Percentiles rank a stretch among this genome's conserved stretches.
These are phyloP conservation scores for Tetraselmis chui DNA, from an alignment of 139 green algal genomes.

Conservation along the genomic window DNA sequence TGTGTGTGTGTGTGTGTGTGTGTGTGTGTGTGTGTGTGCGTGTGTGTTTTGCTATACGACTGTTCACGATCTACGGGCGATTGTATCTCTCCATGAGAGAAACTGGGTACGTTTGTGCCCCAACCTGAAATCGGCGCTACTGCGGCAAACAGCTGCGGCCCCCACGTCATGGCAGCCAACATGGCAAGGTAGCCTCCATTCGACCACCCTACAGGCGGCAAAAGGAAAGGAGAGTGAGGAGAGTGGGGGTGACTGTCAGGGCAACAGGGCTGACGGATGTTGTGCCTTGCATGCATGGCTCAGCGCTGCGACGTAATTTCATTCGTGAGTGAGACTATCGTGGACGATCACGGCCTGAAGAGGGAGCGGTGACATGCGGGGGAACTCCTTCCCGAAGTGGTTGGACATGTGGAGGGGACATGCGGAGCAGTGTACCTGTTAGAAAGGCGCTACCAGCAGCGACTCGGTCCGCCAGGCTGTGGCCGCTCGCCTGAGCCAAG, in stretches of 20 bases:
- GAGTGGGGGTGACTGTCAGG: neutral
- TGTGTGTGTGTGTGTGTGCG: too few relatives aligned
- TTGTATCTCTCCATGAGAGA: neutral
- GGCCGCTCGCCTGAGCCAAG: too few relatives aligned
- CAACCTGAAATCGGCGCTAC: neutral
- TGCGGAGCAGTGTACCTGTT: too few relatives aligned
- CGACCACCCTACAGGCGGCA: neutral
- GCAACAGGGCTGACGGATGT: too few relatives aligned
- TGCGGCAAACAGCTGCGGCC: neutral
- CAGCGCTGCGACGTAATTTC: too few relatives aligned
- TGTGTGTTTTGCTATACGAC: neutral
- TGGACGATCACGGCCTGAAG: neutral
- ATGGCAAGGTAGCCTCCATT: neutral
- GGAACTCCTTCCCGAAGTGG: neutral
- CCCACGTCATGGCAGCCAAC: neutral
- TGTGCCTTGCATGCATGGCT: too few relatives aligned
- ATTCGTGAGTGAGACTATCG: neutral
- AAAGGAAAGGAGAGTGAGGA: neutral
- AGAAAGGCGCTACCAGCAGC: too few relatives aligned
- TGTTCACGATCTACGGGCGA: neutral
- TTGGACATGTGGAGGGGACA: too few relatives aligned
- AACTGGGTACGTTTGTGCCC: too few relatives aligned
- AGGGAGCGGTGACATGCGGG: neutral
- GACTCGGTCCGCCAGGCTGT: too few relatives aligned
- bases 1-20: neutral